These are phyloP conservation scores for Oryza meyeriana DNA, from an alignment of 176 grass and related monocot species.

Conservation along the genomic window DNA sequence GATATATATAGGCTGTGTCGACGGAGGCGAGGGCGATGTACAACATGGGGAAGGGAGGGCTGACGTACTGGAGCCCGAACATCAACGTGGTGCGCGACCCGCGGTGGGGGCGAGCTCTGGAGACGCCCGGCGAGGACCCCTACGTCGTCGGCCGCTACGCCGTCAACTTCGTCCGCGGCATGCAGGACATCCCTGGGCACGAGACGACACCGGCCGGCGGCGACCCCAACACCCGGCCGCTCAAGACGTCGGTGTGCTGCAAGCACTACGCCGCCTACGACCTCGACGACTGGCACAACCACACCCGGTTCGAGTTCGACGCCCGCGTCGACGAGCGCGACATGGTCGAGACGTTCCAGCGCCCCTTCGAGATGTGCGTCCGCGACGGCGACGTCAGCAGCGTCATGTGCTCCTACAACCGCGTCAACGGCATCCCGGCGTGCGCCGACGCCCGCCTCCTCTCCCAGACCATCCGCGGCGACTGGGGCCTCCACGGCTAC, in stretches of 20 bases:
- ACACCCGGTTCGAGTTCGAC: constrained; percentile 42
- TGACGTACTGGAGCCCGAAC: constrained; percentile 59
- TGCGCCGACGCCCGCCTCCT: constrained; percentile 54
- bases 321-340: constrained; percentile 48
- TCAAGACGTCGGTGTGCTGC: constrained; percentile 58
- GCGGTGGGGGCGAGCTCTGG: constrained; percentile 36
- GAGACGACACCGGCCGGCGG: not conserved
- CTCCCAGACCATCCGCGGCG: constrained; percentile 29
- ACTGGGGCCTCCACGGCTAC: constrained; percentile 57
- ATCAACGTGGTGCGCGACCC: constrained; percentile 56
- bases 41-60: constrained; percentile 52
- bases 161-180: constrained; percentile 42
- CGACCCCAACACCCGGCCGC: constrained; percentile 17
- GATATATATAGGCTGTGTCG: constrained; percentile 34
- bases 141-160: constrained; percentile 40
- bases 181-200: constrained; percentile 29
- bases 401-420: constrained; percentile 64
- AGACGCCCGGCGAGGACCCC: constrained; percentile 62
- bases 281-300: constrained; percentile 36
- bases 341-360: constrained; percentile 55
- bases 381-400: constrained; percentile 43
- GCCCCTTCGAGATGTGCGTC: constrained; percentile 57
- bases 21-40: constrained; percentile 62
- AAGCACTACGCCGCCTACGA: constrained; percentile 68
- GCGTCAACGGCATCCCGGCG: constrained; percentile 44